Base-by-base conservation (phyloP, 805 yeast species). In the Blastobotrys mokoenaii region DNA sequence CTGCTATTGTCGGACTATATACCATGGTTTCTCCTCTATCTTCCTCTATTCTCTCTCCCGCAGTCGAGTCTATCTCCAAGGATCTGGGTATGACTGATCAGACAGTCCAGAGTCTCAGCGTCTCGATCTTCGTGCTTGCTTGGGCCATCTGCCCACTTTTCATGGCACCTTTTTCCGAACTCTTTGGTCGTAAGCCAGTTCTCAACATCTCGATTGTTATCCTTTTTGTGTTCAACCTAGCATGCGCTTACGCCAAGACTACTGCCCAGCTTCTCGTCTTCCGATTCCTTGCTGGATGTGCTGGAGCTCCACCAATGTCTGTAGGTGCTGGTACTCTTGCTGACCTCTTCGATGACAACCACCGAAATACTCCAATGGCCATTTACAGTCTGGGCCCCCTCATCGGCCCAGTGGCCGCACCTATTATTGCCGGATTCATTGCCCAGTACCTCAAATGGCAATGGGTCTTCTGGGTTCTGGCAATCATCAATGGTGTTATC, bases 261-360 rank as follows among this genome's bases (percentile, higher is more conserved):
- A 68, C 77, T 0, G 68, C 78, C 0, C 80, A 78, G 46, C 65
- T 82, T 66, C 66, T 77, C 52, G 71, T 79, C 11, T 76, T 73
- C 48, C 67, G 88, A 39, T 74, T 80, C 42, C 57, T 81, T 1
- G 82, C 83, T 1, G 88, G 88, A 2, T 59, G 74, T n/a, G 77
- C 79, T 43, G 84, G 83, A 5, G 73, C 81, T 44, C 80, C 84
- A 0, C 82, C 87, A 1, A 63, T 81, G 32, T 77, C 80, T 39
- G 80, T 80, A 7, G 85, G 84, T 18, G 84, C 84, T 1, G 87
- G 86, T 16, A 73, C 77, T 6, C 62, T 82, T 36, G 78, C 83
- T 15, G 88, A 82, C 55, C 55, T 81, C 49, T 81, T 70, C 56
- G 67, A 67, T 43, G 75, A 73, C 48, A 58, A 66, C 40, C 68